Base-by-base conservation (phyloP, 352 stramenopile genomes). In the Pythium oligandrum region DNA sequence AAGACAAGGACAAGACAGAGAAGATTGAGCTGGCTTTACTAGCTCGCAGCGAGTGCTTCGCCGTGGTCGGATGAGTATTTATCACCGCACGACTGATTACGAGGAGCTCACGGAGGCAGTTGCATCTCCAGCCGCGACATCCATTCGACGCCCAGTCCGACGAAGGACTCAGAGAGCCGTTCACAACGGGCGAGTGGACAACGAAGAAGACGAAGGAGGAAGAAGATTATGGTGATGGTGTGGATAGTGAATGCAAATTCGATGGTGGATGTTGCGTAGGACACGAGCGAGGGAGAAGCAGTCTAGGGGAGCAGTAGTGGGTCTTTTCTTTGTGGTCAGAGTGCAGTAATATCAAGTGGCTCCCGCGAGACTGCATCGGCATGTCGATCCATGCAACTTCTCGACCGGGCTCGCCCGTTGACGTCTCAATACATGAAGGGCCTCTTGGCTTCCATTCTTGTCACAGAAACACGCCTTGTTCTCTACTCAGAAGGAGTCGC, bases 31-130 rank as follows among this genome's bases (percentile, higher is more conserved):
- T 81, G 43, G 53, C 73, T 58, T 57, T 90, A 57, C 66, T 90
- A 38, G 77, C 76, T 8, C 66, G 73, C 59, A 90, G 79, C 50
- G 79, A 90, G 61, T 73, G 69, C 50, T 90, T 90, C 55, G 75
- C 76, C 17, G 77, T 90, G 40, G 76, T 85, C 45, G 62, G 65
- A 26, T 80, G 57, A 67, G 30, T 12, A 37, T 52, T 26, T n/a
- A 48, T 4, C 34, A 50, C 17, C 35, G 42, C 4, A 50, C 3
- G 31, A 49, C 3, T 42, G 38, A 42, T 12, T 42, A 12, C 17
- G 17, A 26, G 38, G 12, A 42, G 38, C 38, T 42, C 7, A 12
- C 38, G 38, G 38, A 42, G 38, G 38, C 7, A 12, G 38, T 12
- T 12, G 38, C 7, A 12, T 8, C 7, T 8, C 7, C 7, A 8